Conservation (phyloP, 805 yeast species). For the Scheffersomyces lignosus region DNA sequence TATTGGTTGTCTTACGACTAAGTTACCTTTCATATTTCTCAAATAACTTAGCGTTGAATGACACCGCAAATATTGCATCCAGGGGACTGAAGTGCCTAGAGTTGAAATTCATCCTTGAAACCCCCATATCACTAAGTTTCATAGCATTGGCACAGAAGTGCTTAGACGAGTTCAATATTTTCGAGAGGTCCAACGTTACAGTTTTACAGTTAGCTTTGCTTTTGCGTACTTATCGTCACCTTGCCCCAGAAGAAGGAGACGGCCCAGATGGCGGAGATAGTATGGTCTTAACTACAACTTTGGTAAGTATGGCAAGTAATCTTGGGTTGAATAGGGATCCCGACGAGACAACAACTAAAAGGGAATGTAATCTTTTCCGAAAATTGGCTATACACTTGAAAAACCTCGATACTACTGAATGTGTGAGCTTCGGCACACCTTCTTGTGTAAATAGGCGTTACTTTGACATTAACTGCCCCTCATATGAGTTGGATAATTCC, state of each 20-base stretch:
- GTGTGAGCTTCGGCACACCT: slow-evolving; percentile 23
- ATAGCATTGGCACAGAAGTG: slow-evolving; percentile 20
- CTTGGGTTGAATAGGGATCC: slow-evolving; percentile 24
- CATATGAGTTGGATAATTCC: slow-evolving; percentile 30
- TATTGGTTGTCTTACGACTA: slow-evolving; percentile 16
- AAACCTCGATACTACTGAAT: slow-evolving; percentile 41
- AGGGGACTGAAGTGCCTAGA: slow-evolving; percentile 25
- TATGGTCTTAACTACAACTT: slow-evolving; percentile 7
- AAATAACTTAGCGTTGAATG: neutral
- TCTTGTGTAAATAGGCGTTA: slow-evolving; percentile 2
- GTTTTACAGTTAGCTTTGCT: slow-evolving; percentile 10
- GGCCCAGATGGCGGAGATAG: slow-evolving; percentile 12
- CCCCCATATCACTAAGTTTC: slow-evolving; percentile 20
- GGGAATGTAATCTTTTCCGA: slow-evolving; percentile 42
- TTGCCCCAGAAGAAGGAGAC: slow-evolving; percentile 14
- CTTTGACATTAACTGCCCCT: slow-evolving; percentile 56
- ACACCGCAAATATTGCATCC: neutral
- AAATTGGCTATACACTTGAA: slow-evolving; percentile 58
- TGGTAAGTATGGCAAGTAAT: slow-evolving; percentile 19
- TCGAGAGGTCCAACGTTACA: slow-evolving; percentile 8
- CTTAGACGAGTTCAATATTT: slow-evolving; percentile 16
- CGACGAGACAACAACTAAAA: slow-evolving; percentile 17
- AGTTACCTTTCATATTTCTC: slow-evolving; percentile 15
- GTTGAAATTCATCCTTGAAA: slow-evolving; percentile 15
- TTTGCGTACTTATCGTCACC: slow-evolving; percentile 7